Conservation (phyloP, 2,329 filamentous ascomycete genomes). For the Diaporthe sp. region DNA sequence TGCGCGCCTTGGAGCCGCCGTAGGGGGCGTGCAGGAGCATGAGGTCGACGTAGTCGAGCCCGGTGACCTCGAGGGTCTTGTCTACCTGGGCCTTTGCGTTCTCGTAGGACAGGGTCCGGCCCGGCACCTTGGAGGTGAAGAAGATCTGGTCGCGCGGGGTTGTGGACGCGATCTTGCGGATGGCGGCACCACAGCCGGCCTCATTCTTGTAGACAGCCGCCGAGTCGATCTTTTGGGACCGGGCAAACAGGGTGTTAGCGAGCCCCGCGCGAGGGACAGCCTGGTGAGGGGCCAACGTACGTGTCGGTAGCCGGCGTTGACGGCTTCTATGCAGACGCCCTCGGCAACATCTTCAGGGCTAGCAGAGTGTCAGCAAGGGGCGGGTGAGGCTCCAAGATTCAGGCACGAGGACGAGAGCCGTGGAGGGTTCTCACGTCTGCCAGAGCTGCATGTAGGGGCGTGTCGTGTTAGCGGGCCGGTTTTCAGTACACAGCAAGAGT, state of each 20-base stretch:
- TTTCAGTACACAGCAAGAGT: neutral
- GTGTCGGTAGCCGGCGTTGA: slow-evolving; percentile 68
- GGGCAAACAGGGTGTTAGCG: neutral
- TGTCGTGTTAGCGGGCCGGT: slow-evolving; percentile 24
- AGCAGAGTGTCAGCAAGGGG: slow-evolving; percentile 38
- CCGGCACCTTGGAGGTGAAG: slow-evolving; percentile 70
- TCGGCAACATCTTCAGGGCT: slow-evolving; percentile 55
- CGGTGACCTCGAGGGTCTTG: slow-evolving; percentile 72
- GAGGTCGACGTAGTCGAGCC: slow-evolving; percentile 77
- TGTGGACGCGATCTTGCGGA: slow-evolving; percentile 54
- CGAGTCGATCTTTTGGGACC: slow-evolving; percentile 62
- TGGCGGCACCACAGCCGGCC: slow-evolving; percentile 60
- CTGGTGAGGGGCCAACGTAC: slow-evolving; percentile 49
- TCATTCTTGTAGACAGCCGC: slow-evolving; percentile 68
- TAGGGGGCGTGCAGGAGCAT: slow-evolving; percentile 74
- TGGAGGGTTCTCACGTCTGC: slow-evolving; percentile 59
- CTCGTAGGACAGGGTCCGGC: slow-evolving; percentile 67
- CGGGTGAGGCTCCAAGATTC: neutral
- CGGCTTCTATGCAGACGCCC: slow-evolving; percentile 58
- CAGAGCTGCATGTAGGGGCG: slow-evolving; percentile 58
- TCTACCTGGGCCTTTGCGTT: slow-evolving; percentile 75
- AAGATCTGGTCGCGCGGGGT: slow-evolving; percentile 64
- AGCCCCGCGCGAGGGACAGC: neutral
- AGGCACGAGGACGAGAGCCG: neutral
- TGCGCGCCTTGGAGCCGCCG: slow-evolving; percentile 68